A percentile compares a stretch with the other conserved stretches of the same genome.
Conservation (phyloP, 1,284 basidiomycete species). For the Cerioporus squamosus region DNA sequence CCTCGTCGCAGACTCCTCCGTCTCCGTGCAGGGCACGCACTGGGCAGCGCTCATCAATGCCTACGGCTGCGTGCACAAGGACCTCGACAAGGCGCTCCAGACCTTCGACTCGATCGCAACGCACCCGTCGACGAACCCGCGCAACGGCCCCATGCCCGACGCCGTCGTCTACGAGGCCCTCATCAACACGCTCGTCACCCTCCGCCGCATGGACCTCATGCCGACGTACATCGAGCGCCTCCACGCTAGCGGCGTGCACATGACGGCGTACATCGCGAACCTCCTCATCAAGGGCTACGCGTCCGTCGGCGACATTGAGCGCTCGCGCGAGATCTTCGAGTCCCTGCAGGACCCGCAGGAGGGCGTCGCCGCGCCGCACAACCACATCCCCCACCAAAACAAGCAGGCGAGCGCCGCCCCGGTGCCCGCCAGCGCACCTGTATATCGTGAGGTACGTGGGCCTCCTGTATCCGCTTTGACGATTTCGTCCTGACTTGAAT, state of each 20-base stretch:
- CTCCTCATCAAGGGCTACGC: slow-evolving; percentile 91
- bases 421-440: slow-evolving; percentile 50
- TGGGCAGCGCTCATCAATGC: slow-evolving; percentile 94
- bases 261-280: slow-evolving; percentile 97
- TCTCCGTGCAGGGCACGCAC: slow-evolving; percentile 82
- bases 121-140: slow-evolving; percentile 46
- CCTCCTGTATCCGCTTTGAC: neutral
- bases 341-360: slow-evolving; percentile 83
- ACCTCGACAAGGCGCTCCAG: slow-evolving; percentile 79
- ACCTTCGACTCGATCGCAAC: slow-evolving; percentile 80
- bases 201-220: slow-evolving; percentile 82
- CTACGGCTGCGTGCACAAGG: slow-evolving; percentile 81
- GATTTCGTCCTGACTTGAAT: neutral
- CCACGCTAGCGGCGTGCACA: slow-evolving; percentile 67
- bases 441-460: slow-evolving; percentile 89
- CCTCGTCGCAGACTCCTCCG: slow-evolving; percentile 53
- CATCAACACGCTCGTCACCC: slow-evolving; percentile 85
- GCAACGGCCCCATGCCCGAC: slow-evolving; percentile 59
- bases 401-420: slow-evolving; percentile 21
- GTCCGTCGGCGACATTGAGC: slow-evolving; percentile 68
- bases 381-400: slow-evolving; percentile 76
- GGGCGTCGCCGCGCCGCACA: slow-evolving; percentile 89
- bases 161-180: slow-evolving; percentile 92
- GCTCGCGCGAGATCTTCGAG: slow-evolving; percentile 83
- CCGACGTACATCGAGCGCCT: slow-evolving; percentile 73